These are phyloP conservation scores for Helotiales sp. DNA, from an alignment of 2,329 filamentous ascomycete species.

Conservation along the genomic window DNA sequence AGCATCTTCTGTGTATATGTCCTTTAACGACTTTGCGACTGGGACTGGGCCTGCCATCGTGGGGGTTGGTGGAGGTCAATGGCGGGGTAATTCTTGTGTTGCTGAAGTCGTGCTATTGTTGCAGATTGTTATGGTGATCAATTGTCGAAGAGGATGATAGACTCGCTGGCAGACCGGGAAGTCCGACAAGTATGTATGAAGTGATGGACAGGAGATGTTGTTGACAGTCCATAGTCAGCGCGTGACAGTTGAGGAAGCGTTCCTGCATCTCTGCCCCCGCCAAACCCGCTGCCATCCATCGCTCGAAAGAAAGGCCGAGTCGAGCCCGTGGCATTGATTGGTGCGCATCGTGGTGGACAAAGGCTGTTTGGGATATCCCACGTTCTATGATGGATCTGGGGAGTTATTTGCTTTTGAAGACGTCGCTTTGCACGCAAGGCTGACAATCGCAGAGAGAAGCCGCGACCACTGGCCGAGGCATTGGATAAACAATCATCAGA, in stretches of 20 bases:
- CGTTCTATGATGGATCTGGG: neutral
- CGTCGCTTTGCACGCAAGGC: constrained; percentile 14
- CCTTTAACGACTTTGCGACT: constrained; percentile 69
- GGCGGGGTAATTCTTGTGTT: constrained; percentile 13
- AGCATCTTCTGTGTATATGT: constrained; percentile 80
- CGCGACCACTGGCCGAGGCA: neutral
- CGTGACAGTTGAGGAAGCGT: constrained; percentile 3
- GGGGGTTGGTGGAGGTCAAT: constrained; percentile 3
- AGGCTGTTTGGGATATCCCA: neutral
- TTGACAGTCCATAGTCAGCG: neutral
- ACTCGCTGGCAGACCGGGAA: neutral
- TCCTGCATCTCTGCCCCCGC: constrained; percentile 7
- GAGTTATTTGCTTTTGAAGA: neutral
- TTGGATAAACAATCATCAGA: neutral
- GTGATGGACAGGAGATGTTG: neutral
- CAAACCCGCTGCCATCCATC: constrained; percentile 9
- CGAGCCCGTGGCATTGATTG: constrained; percentile 7
- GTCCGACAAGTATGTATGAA: neutral
- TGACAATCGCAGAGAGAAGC: constrained; percentile 1
- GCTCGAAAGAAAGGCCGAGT: constrained; percentile 3
- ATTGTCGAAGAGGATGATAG: neutral
- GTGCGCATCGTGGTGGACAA: constrained; percentile 10
- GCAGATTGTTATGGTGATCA: neutral
- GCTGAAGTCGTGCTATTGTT: neutral
- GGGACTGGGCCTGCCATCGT: constrained; percentile 66